Evolutionary conservation across 2,329 filamentous ascomycete genomes (phyloP).

Genomic region (Penicillium oxalicum): DNA sequence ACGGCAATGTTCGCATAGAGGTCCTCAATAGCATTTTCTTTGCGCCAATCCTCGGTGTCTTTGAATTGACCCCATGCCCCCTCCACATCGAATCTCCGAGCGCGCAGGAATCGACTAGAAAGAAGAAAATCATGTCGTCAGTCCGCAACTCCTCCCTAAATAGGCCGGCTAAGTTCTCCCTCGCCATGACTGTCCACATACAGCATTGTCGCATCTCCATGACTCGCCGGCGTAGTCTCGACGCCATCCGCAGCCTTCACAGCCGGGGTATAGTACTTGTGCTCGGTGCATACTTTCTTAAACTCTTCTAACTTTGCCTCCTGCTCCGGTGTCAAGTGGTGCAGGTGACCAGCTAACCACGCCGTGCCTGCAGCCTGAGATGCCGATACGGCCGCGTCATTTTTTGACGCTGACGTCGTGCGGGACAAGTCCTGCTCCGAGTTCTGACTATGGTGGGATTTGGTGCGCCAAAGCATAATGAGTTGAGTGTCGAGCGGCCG

Average conservation of each 20-base stretch:
- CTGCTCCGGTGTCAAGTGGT: constrained; percentile 67
- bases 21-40: constrained; percentile 67
- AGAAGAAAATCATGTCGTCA: background rate
- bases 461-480: constrained; percentile 28
- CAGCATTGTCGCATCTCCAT: constrained; percentile 46
- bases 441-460: constrained; percentile 26
- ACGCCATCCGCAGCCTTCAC: constrained; percentile 18
- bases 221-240: constrained; percentile 34
- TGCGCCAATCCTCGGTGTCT: constrained; percentile 82
- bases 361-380: constrained; percentile 31
- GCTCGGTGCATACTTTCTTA: constrained; percentile 61
- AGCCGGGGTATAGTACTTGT: constrained; percentile 47
- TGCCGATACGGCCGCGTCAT: constrained; percentile 33
- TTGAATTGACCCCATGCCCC: constrained; percentile 80
- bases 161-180: no score
- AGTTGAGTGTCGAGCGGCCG: background rate
- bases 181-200: constrained; percentile 23
- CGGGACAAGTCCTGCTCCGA: constrained; percentile 23
- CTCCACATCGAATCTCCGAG: constrained; percentile 69
- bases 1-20: constrained; percentile 84
- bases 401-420: constrained; percentile 27
- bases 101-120: constrained; percentile 72
- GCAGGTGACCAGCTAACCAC: constrained; percentile 61
- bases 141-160: no score
- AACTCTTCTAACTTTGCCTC: constrained; percentile 63